Evolutionary conservation across 306 rosid species (phyloP), one percentile per base, ranked within the genome.

Genomic region (Lablab purpureus): DNA sequence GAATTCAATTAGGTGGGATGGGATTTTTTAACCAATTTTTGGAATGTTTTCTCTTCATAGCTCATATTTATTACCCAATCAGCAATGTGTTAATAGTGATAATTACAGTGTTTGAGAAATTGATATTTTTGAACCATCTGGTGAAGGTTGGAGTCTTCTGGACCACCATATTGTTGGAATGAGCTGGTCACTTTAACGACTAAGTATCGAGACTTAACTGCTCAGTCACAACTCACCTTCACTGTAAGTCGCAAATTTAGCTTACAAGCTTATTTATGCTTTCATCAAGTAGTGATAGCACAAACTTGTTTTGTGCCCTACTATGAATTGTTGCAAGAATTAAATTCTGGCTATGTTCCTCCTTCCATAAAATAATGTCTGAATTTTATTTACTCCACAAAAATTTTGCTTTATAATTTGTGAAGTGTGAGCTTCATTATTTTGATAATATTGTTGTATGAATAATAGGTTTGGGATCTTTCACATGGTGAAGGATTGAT

Each of bases 401-500:
- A 40, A 56, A 27, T 47, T 40, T 23, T 67, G 34, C 27, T 55
- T 8, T 27, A 19, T 60, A 62, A 34, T 58, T 73, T 82, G 22
- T 66, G 0, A 43, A 78, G 2, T 22, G 27, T 59, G 54, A 78
- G 51, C 15, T 64, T 65, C 36, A 67, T 10, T 54, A 59, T 59
- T n/a, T 71, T 67, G 50, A 47, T 43, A 46, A 59, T 40, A 50
- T 62, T 77, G 59, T 56, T 83, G 71, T 55, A 13, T 71, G 13
- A 54, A 21, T 15, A 85, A 25, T 77, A 95, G 99, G 99, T 93
- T 84, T 95, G 96, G 97, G 99, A 95, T 85, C 97, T 95, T 71
- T 95, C 99, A 14, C 88, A 87, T 56, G 96, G 98, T 58, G 94
- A 93, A 84, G 97, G 89, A 74, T 87, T 95, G 88, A 89, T 95